phyloP scores from a whole-genome alignment of 1,284 basidiomycete species.

The Ganoderma multipileum region DNA sequence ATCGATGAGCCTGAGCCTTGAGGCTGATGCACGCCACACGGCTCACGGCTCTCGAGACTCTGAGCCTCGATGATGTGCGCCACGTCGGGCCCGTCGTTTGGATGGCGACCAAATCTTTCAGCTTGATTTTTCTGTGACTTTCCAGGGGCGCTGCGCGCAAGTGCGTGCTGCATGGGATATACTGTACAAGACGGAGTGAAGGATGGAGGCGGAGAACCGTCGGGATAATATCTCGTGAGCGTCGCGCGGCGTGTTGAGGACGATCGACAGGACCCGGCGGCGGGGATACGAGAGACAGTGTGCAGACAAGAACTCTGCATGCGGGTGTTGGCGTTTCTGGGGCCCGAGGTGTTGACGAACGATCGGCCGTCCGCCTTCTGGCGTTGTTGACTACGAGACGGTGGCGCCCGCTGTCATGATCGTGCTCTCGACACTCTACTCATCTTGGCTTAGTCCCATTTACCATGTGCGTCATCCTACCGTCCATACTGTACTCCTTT shows the following conservation, averaged over 20 bases:
- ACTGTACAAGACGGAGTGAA: too few relatives aligned
- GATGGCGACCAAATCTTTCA: neutral
- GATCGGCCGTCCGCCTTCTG: too few relatives aligned
- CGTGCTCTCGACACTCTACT: neutral
- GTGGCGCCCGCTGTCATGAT: neutral
- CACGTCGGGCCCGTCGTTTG: neutral
- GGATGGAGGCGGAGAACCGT: too few relatives aligned
- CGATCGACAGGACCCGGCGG: too few relatives aligned
- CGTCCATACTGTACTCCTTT: neutral
- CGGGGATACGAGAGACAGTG: too few relatives aligned
- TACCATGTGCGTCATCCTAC: neutral
- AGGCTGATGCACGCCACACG: too few relatives aligned
- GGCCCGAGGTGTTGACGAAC: neutral
- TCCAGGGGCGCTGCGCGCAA: neutral
- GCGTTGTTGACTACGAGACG: neutral
- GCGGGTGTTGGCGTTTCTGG: too few relatives aligned
- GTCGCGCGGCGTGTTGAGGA: too few relatives aligned
- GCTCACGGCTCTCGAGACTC: too few relatives aligned
- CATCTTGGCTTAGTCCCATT: neutral
- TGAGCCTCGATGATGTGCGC: too few relatives aligned
- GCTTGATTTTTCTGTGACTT: neutral
- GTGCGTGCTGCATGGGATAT: neutral
- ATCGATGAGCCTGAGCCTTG: too few relatives aligned
- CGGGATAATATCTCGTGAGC: too few relatives aligned
- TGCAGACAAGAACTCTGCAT: neutral